Evolutionary conservation across 768 basidiomycete genomes (phyloP), one percentile per base, ranked within the genome.

Genomic region (Xerocomellus chrysenteron): DNA sequence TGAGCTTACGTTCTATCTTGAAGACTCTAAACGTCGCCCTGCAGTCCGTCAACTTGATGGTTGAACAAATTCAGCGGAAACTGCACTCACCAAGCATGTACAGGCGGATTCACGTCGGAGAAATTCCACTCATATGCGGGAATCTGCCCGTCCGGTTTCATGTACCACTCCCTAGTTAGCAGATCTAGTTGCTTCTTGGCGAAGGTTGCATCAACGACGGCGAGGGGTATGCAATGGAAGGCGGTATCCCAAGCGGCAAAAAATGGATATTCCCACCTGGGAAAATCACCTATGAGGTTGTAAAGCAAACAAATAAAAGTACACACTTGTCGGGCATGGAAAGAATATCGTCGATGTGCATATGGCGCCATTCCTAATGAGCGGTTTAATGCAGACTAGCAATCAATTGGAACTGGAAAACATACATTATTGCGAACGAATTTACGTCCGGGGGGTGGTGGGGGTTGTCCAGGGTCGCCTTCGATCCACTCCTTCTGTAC

Each of bases 101-200:
- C 97, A 13, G 97, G 97, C 10, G 97, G 97, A 71, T 99, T 98
- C 60, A 98, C 97, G 69, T 99, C 97, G 48, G 88, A 84, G 66
- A 97, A 98, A 70, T 99, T 98, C 97, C 97, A 99, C 72, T 99
- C 97, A 71, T 98, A 99, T 0, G 97, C 97, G 4, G 97, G 97
- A 55, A 99, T 90, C 67, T 97, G 95, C 36, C 97, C 97, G 70
- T 98, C 96, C 1, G 97, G 97, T 71, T 97, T 97, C 90, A 93
- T 92, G 75, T 98, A 99, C 97, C 97, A 99, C 74, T 99, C 97
- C 54, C 97, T 82, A 3, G 96, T 98, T 65, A 99, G 81, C 57
- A 98, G 70, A 71, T 98, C 96, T 36, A 99, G 82, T 71, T 99
- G 97, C 71, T 96, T 95, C 79, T 99, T 99, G 24, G 97, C 95